A percentile compares a stretch with the other conserved stretches of the same genome.
Conservation (phyloP, 2,329 filamentous ascomycete genomes). For the Scopulariopsis brevicaulis region DNA sequence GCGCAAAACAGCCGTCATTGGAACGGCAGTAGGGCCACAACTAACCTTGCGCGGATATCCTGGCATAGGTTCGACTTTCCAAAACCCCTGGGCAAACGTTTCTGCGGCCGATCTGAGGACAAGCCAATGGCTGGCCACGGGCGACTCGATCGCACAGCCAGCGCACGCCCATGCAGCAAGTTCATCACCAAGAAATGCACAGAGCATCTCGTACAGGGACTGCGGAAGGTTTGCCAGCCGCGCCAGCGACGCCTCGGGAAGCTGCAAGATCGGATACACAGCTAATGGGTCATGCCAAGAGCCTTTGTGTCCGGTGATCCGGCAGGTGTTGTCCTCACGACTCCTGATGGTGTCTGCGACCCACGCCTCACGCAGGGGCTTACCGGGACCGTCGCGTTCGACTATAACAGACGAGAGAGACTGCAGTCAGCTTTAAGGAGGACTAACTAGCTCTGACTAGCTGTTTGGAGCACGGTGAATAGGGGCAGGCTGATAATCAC, state of each 20-base stretch:
- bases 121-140: slow-evolving; percentile 10
- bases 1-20: background rate
- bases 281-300: background rate
- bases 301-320: background rate
- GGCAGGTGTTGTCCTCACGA: background rate
- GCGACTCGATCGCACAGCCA: background rate
- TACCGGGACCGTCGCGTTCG: background rate
- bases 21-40: background rate
- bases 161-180: background rate
- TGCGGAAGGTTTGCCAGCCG: background rate
- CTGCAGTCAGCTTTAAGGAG: background rate
- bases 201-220: background rate
- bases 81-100: slow-evolving; percentile 9
- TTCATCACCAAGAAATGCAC: background rate
- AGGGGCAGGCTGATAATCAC: background rate
- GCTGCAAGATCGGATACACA: background rate
- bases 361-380: background rate
- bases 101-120: slow-evolving; percentile 11
- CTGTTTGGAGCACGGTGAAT: background rate
- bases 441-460: background rate
- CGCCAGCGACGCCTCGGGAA: background rate
- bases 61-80: slow-evolving; percentile 4
- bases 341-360: background rate
- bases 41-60: slow-evolving; percentile 1
- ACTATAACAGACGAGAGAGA: background rate